A percentile compares a stretch with the other conserved stretches of the same genome.
Conservation (phyloP, 1,284 basidiomycete genomes). For the Leccinum griseonigrum region DNA sequence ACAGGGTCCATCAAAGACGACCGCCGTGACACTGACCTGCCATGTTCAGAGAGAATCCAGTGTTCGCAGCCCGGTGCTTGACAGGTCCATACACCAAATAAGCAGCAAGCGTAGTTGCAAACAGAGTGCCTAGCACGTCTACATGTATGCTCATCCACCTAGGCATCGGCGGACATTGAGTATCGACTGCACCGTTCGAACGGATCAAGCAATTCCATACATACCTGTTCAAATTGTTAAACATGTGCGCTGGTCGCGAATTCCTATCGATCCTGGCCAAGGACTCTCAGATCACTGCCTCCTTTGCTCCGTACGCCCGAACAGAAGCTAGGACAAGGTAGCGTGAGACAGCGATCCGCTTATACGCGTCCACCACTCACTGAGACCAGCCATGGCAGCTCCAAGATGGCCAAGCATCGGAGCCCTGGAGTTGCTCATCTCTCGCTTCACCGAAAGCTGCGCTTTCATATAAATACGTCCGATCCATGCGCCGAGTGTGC, state of each 20-base stretch:
- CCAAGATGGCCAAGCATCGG: slow-evolving; percentile 46
- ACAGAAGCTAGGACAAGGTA: background rate
- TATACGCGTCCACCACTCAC: slow-evolving; percentile 40
- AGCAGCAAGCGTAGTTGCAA: background rate
- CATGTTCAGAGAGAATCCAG: slow-evolving; percentile 43
- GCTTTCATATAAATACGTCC: slow-evolving; percentile 40
- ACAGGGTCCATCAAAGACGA: background rate
- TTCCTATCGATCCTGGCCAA: slow-evolving; percentile 1
- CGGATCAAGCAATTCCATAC: background rate
- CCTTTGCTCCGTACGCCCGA: background rate
- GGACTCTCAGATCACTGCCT: background rate
- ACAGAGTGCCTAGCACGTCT: slow-evolving; percentile 36
- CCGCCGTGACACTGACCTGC: slow-evolving; percentile 32
- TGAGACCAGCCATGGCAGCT: slow-evolving; percentile 44
- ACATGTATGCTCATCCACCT: slow-evolving; percentile 58
- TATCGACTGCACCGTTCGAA: background rate
- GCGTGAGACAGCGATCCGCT: background rate
- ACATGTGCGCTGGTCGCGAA: slow-evolving; percentile 41
- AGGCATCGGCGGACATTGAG: background rate
- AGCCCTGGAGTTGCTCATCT: slow-evolving; percentile 44
- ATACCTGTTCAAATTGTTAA: slow-evolving; percentile 52
- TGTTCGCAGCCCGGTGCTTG: background rate
- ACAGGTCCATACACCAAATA: slow-evolving; percentile 1
- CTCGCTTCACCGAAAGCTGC: slow-evolving; percentile 46
- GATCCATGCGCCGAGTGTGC: slow-evolving; percentile 45